phyloP scores from a whole-genome alignment of 139 green algal species.

The Micractinium sp. region DNA sequence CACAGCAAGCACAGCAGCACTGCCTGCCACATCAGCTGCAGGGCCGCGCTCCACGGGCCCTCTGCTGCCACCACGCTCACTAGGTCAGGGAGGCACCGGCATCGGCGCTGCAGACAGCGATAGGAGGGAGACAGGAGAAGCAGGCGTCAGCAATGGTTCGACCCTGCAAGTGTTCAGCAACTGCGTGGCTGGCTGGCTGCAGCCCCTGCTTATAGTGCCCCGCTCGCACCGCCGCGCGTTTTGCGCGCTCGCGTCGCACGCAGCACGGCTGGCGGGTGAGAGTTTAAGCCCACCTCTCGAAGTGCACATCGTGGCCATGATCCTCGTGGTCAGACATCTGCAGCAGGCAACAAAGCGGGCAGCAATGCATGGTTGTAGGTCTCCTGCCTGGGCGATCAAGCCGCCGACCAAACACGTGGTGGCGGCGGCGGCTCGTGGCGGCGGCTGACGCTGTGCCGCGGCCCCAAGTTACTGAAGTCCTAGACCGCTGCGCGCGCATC shows the following conservation, averaged over 20 bases:
- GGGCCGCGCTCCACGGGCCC: not conserved
- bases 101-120: slow-evolving; percentile 52
- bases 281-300: not conserved
- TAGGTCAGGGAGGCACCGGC: slow-evolving; percentile 75
- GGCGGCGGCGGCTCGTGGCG: too few relatives aligned
- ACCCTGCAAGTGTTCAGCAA: not conserved
- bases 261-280: too few relatives aligned
- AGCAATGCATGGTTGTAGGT: too few relatives aligned
- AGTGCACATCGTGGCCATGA: slow-evolving; percentile 68
- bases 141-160: not conserved
- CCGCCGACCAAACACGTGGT: not conserved
- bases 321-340: slow-evolving; percentile 50
- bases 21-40: not conserved
- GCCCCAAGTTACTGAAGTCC: too few relatives aligned
- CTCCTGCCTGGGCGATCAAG: not conserved
- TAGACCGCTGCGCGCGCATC: too few relatives aligned
- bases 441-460: too few relatives aligned
- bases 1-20: not conserved
- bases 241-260: too few relatives aligned
- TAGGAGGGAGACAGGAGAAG: not conserved
- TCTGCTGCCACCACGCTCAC: not conserved
- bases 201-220: not conserved
- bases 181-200: not conserved
- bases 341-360: not conserved
- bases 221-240: too few relatives aligned